Evolutionary conservation across 176 grass and related monocot species (phyloP).

Genomic region (maize (Zea mays)): Zm-B73-REFERENCE-NAM-5.0 NC_050104.1:149323501-149324000

Average conservation of each 20-base stretch:
- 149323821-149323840: constrained; percentile 36
- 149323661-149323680: constrained; percentile 63
- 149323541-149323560: constrained; percentile 93
- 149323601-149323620: constrained; percentile 97
- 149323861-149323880: constrained; percentile 43
- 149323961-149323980: not conserved
- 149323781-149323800: constrained; percentile 11
- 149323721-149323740: constrained; percentile 35
- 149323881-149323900: constrained; percentile 38
- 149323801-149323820: not conserved
- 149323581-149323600: constrained; percentile 80
- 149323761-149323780: constrained; percentile 8
- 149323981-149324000: not conserved
- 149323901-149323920: not conserved
- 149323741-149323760: not conserved
- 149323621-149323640: constrained; percentile 97
- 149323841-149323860: constrained; percentile 57
- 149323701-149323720: constrained; percentile 6
- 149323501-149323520: constrained; percentile 23
- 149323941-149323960: not conserved
- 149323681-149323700: not conserved
- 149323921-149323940: not conserved
- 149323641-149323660: constrained; percentile 86
- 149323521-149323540: constrained; percentile 94
- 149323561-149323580: constrained; percentile 95